Conservation (phyloP, 1,284 basidiomycete species). For the Pulchroboletus neoregius region DNA sequence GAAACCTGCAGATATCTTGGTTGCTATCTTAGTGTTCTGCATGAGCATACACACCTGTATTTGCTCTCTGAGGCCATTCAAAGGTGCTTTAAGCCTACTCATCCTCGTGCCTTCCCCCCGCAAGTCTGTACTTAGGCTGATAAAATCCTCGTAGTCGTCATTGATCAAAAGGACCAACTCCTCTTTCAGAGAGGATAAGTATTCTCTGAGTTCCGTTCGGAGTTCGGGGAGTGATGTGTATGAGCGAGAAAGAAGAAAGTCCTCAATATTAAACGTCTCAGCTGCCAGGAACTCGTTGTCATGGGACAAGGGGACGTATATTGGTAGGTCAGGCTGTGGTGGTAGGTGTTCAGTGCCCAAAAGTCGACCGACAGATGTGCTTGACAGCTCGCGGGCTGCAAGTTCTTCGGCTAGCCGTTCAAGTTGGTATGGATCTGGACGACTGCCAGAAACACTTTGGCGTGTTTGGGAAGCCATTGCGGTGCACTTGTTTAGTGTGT, state of each 20-base stretch:
- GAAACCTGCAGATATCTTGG: constrained; percentile 47
- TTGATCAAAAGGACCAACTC: constrained; percentile 95
- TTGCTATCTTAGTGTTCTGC: background rate
- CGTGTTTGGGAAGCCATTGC: constrained; percentile 20
- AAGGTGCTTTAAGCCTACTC: constrained; percentile 60
- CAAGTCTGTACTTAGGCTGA: constrained; percentile 88
- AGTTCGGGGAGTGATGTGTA: constrained; percentile 86
- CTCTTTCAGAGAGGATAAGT: constrained; percentile 80
- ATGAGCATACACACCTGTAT: constrained; percentile 54
- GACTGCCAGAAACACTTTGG: constrained; percentile 14
- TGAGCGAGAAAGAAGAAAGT: constrained; percentile 83
- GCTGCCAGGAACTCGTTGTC: constrained; percentile 69
- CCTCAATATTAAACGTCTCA: constrained; percentile 75
- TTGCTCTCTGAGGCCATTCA: constrained; percentile 59
- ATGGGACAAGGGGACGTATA: constrained; percentile 76
- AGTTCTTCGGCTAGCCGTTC: constrained; percentile 73
- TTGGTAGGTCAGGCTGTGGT: constrained; percentile 54
- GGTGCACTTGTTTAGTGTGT: background rate
- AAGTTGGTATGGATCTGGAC: constrained; percentile 56
- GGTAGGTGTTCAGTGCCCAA: constrained; percentile 11
- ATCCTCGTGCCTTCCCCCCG: constrained; percentile 77
- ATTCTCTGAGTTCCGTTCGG: constrained; percentile 81
- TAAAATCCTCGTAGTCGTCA: constrained; percentile 97
- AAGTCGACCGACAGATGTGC: constrained; percentile 6
- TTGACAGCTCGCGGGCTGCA: constrained; percentile 48